Evolutionary conservation across 2,329 filamentous ascomycete genomes (phyloP), one percentile per base, ranked within the genome.

Genomic region (Calonectria honghensis): DNA sequence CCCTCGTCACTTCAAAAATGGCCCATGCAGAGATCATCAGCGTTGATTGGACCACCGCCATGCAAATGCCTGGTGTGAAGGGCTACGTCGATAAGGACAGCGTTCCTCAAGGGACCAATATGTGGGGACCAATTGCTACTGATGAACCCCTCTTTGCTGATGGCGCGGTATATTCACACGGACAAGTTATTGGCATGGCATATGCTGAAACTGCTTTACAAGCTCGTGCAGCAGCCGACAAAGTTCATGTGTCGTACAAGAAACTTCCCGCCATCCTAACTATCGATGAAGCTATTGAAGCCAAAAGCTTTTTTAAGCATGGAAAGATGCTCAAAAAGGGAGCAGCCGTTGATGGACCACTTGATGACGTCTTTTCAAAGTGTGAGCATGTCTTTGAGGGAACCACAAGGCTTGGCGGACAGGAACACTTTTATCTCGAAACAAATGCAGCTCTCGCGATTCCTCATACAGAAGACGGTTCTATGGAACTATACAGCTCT

Each of bases 351-450:
- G 64, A 71, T 6, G 71, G 73, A 7, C 35, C 66, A 7, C 67
- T 75, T 0, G 93, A 96, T 68, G 90, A 92, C 73, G 94, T 92
- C 0, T 96, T 97, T 82, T 88, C 89, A 71, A 89, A 93, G 16
- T 93, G 86, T 74, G 95, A 97, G 81, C 91, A 96, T 82, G 90
- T 96, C 13, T 95, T 98, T 80, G 91, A 90, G 24, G 96, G 96
- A 31, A 90, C 93, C 1, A 90, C 93, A 2, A 90, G 95, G 65
- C 97, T 98, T 90, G 96, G 95, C 69, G 96, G 96, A 0, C 96
- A 98, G 81, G 96, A 98, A 83, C 95, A 98, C 83, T 98, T 98
- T 83, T 98, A 98, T 79, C 89, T 98, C 6, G 96, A 98, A 85
- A 98, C 95, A 0, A 92, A 97, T 75, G 95, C 95, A 6, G 93